Evolutionary conservation across 768 basidiomycete species (phyloP).

Genomic region (Phanerochaete sordida): DNA sequence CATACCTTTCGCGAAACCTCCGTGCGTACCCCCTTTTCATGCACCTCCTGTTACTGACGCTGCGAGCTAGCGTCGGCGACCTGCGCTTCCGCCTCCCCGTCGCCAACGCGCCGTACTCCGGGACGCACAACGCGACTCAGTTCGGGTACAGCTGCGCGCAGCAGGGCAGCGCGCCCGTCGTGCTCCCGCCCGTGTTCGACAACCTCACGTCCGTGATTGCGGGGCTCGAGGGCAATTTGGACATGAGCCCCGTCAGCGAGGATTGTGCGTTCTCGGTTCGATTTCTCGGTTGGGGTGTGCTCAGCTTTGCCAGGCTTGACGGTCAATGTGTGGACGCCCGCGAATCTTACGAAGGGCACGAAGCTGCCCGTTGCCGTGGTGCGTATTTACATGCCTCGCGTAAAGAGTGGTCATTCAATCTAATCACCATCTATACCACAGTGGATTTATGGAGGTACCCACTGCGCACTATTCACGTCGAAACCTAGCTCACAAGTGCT

Average conservation of each 20-base stretch:
- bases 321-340: constrained; percentile 38
- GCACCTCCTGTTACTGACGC: no score
- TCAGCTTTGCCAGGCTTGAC: constrained; percentile 38
- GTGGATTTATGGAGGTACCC: constrained; percentile 56
- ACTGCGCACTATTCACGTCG: no score
- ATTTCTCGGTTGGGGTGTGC: no score
- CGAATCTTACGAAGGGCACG: constrained; percentile 37
- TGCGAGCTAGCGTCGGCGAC: constrained; percentile 18
- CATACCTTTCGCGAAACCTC: constrained; percentile 53
- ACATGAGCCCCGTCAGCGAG: constrained; percentile 31
- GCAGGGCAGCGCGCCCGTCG: constrained; percentile 18
- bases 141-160: constrained; percentile 42
- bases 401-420: no score
- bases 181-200: neutral
- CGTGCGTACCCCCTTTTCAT: no score
- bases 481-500: no score
- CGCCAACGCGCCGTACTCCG: constrained; percentile 26
- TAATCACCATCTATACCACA: constrained; percentile 18
- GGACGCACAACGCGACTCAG: constrained; percentile 31
- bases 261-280: constrained; percentile 55
- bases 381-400: constrained; percentile 17
- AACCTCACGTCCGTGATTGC: neutral
- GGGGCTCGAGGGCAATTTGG: neutral
- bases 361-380: constrained; percentile 55
- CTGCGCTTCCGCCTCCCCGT: constrained; percentile 22